phyloP scores from a whole-genome alignment of 371 early-diverging fungal genomes.

The Polyrhizophydium stewartii region DNA sequence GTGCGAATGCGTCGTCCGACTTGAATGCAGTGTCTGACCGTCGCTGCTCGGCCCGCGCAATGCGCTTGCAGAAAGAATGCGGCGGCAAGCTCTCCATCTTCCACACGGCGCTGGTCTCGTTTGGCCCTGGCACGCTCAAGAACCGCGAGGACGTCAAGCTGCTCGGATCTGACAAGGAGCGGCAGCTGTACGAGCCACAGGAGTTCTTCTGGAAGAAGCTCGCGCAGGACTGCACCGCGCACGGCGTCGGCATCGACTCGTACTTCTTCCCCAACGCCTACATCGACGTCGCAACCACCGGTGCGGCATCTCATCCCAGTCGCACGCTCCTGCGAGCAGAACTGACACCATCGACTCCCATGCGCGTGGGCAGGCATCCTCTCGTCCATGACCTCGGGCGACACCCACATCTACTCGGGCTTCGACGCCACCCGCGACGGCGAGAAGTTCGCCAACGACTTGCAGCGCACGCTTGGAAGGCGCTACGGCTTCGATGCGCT shows the following conservation, averaged over 20 bases:
- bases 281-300: constrained; percentile 82
- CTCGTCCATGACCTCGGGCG: constrained; percentile 85
- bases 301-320: constrained; percentile 17
- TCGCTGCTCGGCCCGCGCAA: too few species aligned
- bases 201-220: constrained; percentile 78
- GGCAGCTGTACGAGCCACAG: constrained; percentile 76
- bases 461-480: constrained; percentile 66
- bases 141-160: constrained; percentile 83
- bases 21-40: too few species aligned
- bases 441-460: constrained; percentile 58
- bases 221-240: constrained; percentile 69
- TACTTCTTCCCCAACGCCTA: constrained; percentile 85
- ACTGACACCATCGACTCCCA: background rate
- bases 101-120: constrained; percentile 77
- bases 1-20: background rate
- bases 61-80: constrained; percentile 42
- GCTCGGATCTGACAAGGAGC: constrained; percentile 88
- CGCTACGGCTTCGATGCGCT: constrained; percentile 86
- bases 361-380: constrained; percentile 53
- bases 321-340: background rate
- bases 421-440: constrained; percentile 70
- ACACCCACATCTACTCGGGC: constrained; percentile 69
- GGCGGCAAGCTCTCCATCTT: constrained; percentile 87
- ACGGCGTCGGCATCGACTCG: constrained; percentile 81
- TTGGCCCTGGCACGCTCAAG: constrained; percentile 82